Conservation (phyloP, 768 basidiomycete genomes). For the Russula foetens region DNA sequence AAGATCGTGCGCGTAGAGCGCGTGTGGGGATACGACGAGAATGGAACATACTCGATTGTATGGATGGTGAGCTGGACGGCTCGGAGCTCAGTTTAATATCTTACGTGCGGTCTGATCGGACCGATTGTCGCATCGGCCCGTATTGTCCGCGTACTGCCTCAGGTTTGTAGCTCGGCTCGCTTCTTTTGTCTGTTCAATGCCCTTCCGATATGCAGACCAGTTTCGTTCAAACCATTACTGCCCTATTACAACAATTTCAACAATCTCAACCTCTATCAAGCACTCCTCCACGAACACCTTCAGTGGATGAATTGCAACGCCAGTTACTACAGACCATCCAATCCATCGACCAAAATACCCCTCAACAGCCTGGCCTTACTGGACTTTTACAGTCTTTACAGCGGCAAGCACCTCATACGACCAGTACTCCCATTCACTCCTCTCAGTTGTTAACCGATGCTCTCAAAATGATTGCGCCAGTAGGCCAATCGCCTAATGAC, state of each 20-base stretch:
- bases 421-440: background rate
- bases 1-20: slow-evolving; percentile 19
- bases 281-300: background rate
- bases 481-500: slow-evolving; percentile 41
- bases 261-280: background rate
- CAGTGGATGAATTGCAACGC: background rate
- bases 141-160: too few species aligned
- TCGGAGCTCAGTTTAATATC: background rate
- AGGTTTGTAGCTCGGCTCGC: too few species aligned
- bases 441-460: slow-evolving; percentile 16
- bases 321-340: background rate
- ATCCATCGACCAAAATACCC: background rate
- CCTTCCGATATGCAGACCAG: background rate
- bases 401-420: background rate
- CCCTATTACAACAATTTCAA: slow-evolving; percentile 8
- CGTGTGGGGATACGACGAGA: slow-evolving; percentile 10
- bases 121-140: background rate
- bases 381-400: slow-evolving; percentile 6
- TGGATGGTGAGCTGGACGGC: background rate
- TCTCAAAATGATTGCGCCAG: slow-evolving; percentile 40
- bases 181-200: background rate
- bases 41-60: background rate
- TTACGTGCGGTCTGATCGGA: background rate
- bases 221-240: background rate
- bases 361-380: background rate